Base-by-base conservation (phyloP, 805 yeast species). In the Teunomyces tritomae region DNA sequence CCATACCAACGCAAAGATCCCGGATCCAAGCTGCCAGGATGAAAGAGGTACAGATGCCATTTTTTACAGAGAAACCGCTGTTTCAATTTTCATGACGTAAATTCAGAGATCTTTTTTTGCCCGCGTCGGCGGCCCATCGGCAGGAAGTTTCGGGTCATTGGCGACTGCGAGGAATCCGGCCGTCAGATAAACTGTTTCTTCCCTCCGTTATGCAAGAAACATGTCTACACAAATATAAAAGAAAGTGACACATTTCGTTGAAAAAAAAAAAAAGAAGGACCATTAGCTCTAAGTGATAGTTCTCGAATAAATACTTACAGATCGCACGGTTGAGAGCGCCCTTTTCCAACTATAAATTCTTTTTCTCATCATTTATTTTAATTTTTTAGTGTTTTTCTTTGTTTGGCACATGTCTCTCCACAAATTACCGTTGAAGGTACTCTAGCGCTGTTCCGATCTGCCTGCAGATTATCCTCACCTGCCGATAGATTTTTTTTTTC, bases 1-100 rank as follows among this genome's bases (percentile, higher is more conserved):
- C 78, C 78, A 74, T 40, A 66, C 42, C 7, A 72, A 57, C 45
- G 56, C 51, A 26, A 67, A 42, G 20, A 42, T 29, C 9, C 47
- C 52, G 8, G 57, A 41, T 27, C 30, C 32, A 20, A 48, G 30
- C 28, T 53, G 53, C n/a, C 36, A 5, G 32, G 40, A 35, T 30
- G 50, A 48, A 14, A 44, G 45, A 29, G 20, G 8, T 26, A 32
- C 16, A 9, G 26, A n/a, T n/a, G 45, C 24, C 45, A 42, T 42
- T 10, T 24, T 39, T 26, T 33, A 17, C 13, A 9, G 24, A 14
- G 16, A 33, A 39, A 39, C 11, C 24, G 14, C 20, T 10, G 17
- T 16, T n/a, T 5, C 34, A 28, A 17, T 41, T 30, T 17, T 29
- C 16, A 20, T 24, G 24, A 39, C 28, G 16, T 39, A 20, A 13